Evolutionary conservation across 148 eudicot genomes (phyloP), one percentile per base, ranked within the genome.

Genomic region (Tetragonia tetragonoides): DNA sequence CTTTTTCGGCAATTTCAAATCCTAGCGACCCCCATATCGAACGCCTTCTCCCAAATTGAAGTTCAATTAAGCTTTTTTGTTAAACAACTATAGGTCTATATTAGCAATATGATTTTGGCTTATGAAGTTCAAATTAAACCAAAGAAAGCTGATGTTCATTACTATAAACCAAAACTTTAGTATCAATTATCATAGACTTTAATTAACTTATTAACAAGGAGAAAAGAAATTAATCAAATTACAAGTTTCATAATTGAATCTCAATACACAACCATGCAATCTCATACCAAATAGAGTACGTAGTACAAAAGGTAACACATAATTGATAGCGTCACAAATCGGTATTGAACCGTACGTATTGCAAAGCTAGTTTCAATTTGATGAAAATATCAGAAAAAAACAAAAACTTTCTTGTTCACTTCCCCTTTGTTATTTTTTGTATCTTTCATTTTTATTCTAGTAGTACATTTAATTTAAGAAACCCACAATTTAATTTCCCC

Each of bases 391-490:
- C 21, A 51, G 14, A 34, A 49, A 10, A 44, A 39, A 67, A 9
- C 24, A 37, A 69, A 56, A 20, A 4, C 60, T 56, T 56, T 51
- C 56, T 51, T 51, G 9, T 51, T 14, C 17, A 3, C 39, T 28
- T 21, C 34, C 15, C 44, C 28, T 44, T 21, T 69, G 18, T 20
- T 40, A 66, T 28, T 66, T 21, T 65, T 24, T 9, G 10, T 0
- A 17, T 56, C 49, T 62, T 47, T 63, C 42, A 70, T 46, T 38
- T 38, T 81, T 81, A 76, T 81, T 76, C 57, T 53, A 77, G 17
- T 75, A 75, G 16, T 65, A 76, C 47, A 56, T 68, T 60, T 15
- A 69, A 47, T 9, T 57, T 39, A 8, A 49, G 53, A 49, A 49
- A 49, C 53, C 49, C 53, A 49, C 53, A 57, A 49, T 7, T 7